Conservation (phyloP, 495 filamentous ascomycete genomes). For the Pseudevernia furfuracea region DNA sequence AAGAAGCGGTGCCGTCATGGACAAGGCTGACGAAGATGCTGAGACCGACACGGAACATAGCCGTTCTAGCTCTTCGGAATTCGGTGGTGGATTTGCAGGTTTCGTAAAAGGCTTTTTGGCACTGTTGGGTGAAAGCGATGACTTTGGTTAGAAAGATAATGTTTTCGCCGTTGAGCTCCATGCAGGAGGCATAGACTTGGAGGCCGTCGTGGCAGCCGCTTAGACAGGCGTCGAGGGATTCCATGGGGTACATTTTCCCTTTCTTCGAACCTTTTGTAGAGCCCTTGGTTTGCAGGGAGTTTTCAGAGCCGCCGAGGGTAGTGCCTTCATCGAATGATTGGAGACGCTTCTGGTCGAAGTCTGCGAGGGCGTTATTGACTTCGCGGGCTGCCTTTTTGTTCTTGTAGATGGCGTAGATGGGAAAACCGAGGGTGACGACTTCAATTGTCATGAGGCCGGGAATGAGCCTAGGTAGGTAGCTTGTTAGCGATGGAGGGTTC, state of each 20-base stretch:
- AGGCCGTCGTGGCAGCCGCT: slow-evolving; percentile 47
- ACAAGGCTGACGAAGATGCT: slow-evolving; percentile 51
- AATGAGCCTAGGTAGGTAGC: slow-evolving; percentile 36
- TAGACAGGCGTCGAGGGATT: slow-evolving; percentile 50
- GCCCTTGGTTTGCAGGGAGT: not conserved
- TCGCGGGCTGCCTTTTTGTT: slow-evolving; percentile 9
- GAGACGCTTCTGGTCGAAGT: slow-evolving; percentile 32
- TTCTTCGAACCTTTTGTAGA: slow-evolving; percentile 4
- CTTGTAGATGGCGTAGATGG: slow-evolving; percentile 47
- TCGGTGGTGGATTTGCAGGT: slow-evolving; percentile 25
- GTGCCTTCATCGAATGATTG: slow-evolving; percentile 27
- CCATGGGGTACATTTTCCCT: slow-evolving; percentile 45
- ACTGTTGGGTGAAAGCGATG: slow-evolving; percentile 40
- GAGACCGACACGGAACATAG: slow-evolving; percentile 44
- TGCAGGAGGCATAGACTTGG: slow-evolving; percentile 50
- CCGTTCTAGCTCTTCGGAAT: slow-evolving; percentile 30
- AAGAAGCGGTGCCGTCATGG: slow-evolving; percentile 45
- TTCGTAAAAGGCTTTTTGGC: slow-evolving; percentile 16
- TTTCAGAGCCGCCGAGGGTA: slow-evolving; percentile 15
- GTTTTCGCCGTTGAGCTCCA: slow-evolving; percentile 61
- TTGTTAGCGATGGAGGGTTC: not conserved
- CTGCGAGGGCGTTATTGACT: slow-evolving; percentile 38
- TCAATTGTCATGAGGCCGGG: slow-evolving; percentile 47
- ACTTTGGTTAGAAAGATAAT: slow-evolving; percentile 55
- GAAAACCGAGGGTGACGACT: slow-evolving; percentile 46